Evolutionary conservation across 306 rosid genomes (phyloP).

Genomic region (Dryas alaskensis): DNA sequence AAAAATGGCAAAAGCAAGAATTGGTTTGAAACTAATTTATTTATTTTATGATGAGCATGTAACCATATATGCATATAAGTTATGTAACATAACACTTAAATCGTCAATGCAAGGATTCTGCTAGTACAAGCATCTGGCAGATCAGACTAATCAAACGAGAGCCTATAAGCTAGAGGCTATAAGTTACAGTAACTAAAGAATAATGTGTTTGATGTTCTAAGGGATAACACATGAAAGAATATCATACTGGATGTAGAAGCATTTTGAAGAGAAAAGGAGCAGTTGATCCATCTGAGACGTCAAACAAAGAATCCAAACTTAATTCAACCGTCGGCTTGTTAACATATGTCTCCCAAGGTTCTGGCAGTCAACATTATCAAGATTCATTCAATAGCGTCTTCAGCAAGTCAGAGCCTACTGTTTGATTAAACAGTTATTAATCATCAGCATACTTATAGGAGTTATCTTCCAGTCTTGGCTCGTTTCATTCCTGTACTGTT

Average conservation of each 20-base stretch:
- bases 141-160: conserved; percentile 28
- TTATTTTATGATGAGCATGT: background rate
- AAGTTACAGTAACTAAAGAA: conserved; percentile 41
- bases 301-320: conserved; percentile 22
- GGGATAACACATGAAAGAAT: conserved; percentile 63
- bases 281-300: conserved; percentile 24
- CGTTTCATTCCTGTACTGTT: conserved; percentile 84
- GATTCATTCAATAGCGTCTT: conserved; percentile 29
- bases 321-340: conserved; percentile 23
- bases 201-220: conserved; percentile 27
- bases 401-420: conserved; percentile 31
- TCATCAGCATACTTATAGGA: conserved; percentile 15
- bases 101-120: conserved; percentile 28
- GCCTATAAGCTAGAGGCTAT: conserved; percentile 14
- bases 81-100: conserved; percentile 22
- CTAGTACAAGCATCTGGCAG: conserved; percentile 11
- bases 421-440: conserved; percentile 21
- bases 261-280: conserved; percentile 13
- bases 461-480: conserved; percentile 85
- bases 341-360: conserved; percentile 29
- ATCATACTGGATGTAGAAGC: conserved; percentile 19
- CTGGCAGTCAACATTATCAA: conserved; percentile 29
- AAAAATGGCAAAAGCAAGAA: background rate
- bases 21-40: background rate
- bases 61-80: conserved; percentile 21